Evolutionary conservation across 2,329 filamentous ascomycete genomes (phyloP).

Genomic region (Xylariaceae sp.): DNA sequence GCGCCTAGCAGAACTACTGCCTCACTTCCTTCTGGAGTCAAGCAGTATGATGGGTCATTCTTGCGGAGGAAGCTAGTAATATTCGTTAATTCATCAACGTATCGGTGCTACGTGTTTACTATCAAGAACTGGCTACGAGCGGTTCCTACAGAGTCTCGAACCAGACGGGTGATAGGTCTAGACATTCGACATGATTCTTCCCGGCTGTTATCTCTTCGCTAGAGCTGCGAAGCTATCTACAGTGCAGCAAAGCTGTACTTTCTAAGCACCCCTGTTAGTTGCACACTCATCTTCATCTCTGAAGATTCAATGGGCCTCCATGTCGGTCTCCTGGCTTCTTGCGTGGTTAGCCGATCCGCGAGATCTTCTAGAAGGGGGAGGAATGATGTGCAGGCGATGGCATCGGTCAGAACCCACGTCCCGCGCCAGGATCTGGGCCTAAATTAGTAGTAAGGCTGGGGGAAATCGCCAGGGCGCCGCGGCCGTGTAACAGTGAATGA

Average conservation of each 20-base stretch:
- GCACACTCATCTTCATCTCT: constrained; percentile 11
- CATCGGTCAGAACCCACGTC: constrained; percentile 33
- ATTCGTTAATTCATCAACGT: neutral
- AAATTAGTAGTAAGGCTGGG: constrained; percentile 39
- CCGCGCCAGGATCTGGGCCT: constrained; percentile 33
- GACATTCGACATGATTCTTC: neutral
- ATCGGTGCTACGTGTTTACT: neutral
- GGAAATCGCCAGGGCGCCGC: constrained; percentile 31
- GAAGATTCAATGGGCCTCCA: constrained; percentile 20
- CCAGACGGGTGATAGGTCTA: neutral
- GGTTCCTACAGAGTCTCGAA: neutral
- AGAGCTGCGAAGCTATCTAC: constrained; percentile 10
- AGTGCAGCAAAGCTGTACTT: constrained; percentile 1
- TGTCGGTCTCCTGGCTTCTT: constrained; percentile 26
- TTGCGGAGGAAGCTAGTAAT: neutral
- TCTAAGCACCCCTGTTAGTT: constrained; percentile 4
- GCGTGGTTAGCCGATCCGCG: constrained; percentile 31
- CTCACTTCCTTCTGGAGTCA: constrained; percentile 23
- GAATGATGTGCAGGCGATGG: constrained; percentile 32
- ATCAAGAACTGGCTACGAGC: neutral
- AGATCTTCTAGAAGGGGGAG: constrained; percentile 40
- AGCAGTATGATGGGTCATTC: constrained; percentile 17
- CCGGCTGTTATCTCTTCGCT: constrained; percentile 16
- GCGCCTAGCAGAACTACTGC: constrained; percentile 30
- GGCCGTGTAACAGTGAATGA: constrained; percentile 38